These are phyloP conservation scores for Penicillium italicum DNA, from an alignment of 2,329 filamentous ascomycete genomes.

Conservation along the genomic window DNA sequence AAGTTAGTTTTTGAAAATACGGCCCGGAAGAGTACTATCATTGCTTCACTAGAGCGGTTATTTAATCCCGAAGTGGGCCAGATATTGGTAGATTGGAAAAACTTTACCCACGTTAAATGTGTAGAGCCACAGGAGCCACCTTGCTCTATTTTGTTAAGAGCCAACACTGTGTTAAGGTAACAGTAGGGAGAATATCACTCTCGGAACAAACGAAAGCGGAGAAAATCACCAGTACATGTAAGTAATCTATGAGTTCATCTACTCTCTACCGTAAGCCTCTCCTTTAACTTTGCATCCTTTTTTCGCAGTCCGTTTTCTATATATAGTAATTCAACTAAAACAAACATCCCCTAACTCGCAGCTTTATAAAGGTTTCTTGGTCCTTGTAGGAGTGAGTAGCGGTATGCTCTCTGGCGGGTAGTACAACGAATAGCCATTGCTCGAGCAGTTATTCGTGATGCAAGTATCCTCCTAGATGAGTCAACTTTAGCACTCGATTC, in stretches of 20 bases:
- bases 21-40: conserved; percentile 90
- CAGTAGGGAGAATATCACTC: not conserved
- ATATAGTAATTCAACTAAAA: conserved; percentile 48
- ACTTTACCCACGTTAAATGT: conserved; percentile 77
- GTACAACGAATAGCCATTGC: conserved; percentile 90
- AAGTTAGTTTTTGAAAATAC: no score
- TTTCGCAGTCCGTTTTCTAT: not conserved
- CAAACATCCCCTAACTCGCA: conserved; percentile 69
- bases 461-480: conserved; percentile 82
- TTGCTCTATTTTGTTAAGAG: conserved; percentile 90
- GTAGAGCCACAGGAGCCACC: conserved; percentile 77
- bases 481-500: conserved; percentile 49
- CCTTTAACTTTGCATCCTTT: no score
- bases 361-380: conserved; percentile 82
- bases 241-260: conserved; percentile 43
- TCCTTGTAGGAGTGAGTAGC: conserved; percentile 81
- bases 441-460: conserved; percentile 79
- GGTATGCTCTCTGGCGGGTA: conserved; percentile 82
- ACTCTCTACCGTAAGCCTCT: not conserved
- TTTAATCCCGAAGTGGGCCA: conserved; percentile 81
- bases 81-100: conserved; percentile 75
- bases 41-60: conserved; percentile 87
- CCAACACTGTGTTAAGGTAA: conserved; percentile 32
- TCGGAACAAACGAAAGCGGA: conserved; percentile 43
- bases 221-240: conserved; percentile 13